Conservation (phyloP, 2,329 filamentous ascomycete genomes). For the Pestalotiopsis sp. region DNA sequence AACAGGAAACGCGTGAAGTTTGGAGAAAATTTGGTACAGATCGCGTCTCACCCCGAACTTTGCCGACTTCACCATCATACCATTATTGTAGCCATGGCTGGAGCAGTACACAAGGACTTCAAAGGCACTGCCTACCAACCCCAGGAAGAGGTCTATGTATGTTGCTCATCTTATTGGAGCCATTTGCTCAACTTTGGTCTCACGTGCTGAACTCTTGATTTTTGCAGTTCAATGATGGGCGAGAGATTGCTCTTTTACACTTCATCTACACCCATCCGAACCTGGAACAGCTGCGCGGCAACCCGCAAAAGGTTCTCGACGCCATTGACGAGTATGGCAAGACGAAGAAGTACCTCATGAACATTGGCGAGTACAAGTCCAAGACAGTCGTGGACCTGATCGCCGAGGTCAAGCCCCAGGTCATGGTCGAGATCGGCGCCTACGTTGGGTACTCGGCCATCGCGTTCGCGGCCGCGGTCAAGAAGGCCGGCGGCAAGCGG, state of each 20-base stretch:
- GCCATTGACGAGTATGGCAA: constrained; percentile 73
- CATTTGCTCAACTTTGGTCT: too few species aligned
- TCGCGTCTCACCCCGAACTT: neutral
- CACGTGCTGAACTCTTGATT: neutral
- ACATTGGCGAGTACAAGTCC: constrained; percentile 76
- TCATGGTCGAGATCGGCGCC: constrained; percentile 78
- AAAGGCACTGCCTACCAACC: constrained; percentile 42
- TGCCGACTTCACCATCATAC: neutral
- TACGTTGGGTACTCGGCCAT: constrained; percentile 84
- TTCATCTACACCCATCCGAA: constrained; percentile 67
- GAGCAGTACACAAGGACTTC: constrained; percentile 28
- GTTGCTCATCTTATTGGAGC: neutral
- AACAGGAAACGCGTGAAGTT: neutral
- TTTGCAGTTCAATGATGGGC: constrained; percentile 66
- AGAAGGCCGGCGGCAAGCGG: constrained; percentile 62
- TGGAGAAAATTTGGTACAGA: neutral
- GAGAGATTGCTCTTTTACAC: constrained; percentile 74
- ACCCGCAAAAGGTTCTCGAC: constrained; percentile 64
- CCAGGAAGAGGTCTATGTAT: constrained; percentile 43
- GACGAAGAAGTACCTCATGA: constrained; percentile 76
- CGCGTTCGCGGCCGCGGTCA: constrained; percentile 70
- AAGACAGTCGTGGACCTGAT: constrained; percentile 72
- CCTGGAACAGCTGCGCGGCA: constrained; percentile 65
- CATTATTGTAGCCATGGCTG: neutral
- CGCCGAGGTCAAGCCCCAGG: constrained; percentile 63